Evolutionary conservation across 148 eudicot genomes (phyloP).

Genomic region (Nepenthes mirabilis): DNA sequence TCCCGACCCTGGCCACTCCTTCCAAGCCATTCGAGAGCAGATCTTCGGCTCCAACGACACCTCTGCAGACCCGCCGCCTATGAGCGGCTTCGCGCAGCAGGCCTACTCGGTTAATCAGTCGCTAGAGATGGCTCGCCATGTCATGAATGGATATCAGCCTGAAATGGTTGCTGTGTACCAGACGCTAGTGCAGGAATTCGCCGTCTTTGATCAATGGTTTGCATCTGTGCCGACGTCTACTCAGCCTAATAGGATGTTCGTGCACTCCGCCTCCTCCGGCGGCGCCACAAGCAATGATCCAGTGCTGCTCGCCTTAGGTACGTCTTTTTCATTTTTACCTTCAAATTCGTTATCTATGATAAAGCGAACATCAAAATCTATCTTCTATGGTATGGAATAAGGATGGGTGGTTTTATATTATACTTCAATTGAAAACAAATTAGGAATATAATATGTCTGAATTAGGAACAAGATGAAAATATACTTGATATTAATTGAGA

Average conservation of each 20-base stretch:
- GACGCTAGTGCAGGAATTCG: constrained; percentile 53
- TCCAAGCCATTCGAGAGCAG: constrained; percentile 73
- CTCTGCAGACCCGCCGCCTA: constrained; percentile 35
- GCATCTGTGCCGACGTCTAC: constrained; percentile 80
- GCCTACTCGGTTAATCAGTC: constrained; percentile 43
- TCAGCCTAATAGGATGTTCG: constrained; percentile 72
- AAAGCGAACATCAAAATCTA: too few relatives aligned
- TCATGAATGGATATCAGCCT: constrained; percentile 64
- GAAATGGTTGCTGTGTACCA: constrained; percentile 51
- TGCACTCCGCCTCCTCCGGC: constrained; percentile 73
- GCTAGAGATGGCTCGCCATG: constrained; percentile 48
- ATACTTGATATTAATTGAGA: too few relatives aligned
- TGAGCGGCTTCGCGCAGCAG: constrained; percentile 77
- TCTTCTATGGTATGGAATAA: too few relatives aligned
- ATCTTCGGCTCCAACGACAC: constrained; percentile 54
- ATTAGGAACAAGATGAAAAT: too few relatives aligned
- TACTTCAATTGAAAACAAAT: too few relatives aligned
- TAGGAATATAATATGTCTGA: too few relatives aligned
- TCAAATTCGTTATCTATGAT: too few relatives aligned
- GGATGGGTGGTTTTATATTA: too few relatives aligned
- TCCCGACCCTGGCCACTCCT: constrained; percentile 90
- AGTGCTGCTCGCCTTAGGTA: constrained; percentile 42
- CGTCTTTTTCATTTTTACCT: too few relatives aligned
- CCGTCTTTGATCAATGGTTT: constrained; percentile 84
- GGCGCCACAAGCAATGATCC: constrained; percentile 77